A percentile compares a stretch with the other conserved stretches of the same genome.
phyloP scores from a whole-genome alignment of 208 protist genomes.

The Endotrypanum monterogeii region DNA sequence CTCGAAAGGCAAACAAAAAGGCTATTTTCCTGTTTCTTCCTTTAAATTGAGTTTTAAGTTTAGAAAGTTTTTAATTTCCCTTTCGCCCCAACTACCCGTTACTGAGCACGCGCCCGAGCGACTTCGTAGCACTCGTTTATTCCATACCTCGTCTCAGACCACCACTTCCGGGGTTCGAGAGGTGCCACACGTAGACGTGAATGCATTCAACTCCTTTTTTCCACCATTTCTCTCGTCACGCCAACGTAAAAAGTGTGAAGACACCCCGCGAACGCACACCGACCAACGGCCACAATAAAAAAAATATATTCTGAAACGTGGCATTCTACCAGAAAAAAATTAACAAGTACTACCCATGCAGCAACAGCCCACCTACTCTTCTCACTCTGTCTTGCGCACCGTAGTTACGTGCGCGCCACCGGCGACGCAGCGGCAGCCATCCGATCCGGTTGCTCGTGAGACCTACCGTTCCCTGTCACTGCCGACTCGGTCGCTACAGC shows the following conservation, averaged over 20 bases:
- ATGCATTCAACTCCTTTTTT: not conserved
- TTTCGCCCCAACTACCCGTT: no score
- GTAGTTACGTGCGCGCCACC: not conserved
- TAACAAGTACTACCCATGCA: not conserved
- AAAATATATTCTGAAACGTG: not conserved
- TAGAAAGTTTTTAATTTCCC: no score
- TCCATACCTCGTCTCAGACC: not conserved
- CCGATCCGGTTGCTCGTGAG: not conserved
- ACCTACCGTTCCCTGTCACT: not conserved
- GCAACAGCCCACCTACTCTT: not conserved
- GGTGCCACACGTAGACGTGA: not conserved
- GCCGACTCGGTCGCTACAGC: not conserved
- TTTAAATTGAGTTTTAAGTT: no score
- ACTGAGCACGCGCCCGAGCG: no score
- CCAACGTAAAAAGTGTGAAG: not conserved
- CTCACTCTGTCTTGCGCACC: not conserved
- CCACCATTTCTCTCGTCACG: not conserved
- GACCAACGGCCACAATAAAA: not conserved
- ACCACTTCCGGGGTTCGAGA: not conserved
- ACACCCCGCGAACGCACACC: not conserved
- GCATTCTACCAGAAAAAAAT: not conserved
- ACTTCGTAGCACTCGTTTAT: not conserved
- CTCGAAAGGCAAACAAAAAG: not conserved
- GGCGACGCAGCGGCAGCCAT: not conserved
- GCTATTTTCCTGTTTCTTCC: not conserved